Base-by-base conservation (phyloP, 495 filamentous ascomycete species). In the Tuber aestivum region DNA sequence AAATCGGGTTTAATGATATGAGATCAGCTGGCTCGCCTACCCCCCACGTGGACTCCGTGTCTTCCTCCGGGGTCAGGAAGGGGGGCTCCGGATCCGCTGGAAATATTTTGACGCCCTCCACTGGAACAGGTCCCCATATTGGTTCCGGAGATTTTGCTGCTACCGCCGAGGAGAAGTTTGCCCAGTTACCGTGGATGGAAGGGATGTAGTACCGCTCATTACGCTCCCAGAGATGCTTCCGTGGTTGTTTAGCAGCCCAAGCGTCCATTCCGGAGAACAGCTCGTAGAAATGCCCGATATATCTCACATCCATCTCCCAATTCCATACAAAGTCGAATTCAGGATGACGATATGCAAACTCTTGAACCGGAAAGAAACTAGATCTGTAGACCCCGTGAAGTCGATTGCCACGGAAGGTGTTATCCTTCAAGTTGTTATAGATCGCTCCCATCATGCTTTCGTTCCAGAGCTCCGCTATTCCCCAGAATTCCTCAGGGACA, bases 291-390 rank as follows among this genome's bases (percentile, higher is more conserved):
- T 99, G 94, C n/a, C 95, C 96, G 0, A 92, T 97, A 83, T 97
- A 97, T 5, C 95, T 91, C 48, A 93, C 90, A 82, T 99, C 95
- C 91, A 98, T 97, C 84, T 99, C 95, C 94, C 94, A 97, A 81
- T 99, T 94, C 95, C 95, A 99, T 84, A 95, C 92, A 84, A 91
- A 93, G 75, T 98, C 96, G 82, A 95, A 99, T 82, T 97, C 94
- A 0, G 93, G 92, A 83, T 99, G 95, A 61, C 90, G 88, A 78
- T 93, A 89, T 23, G 95, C 91, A 81, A 97, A 99, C 83, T 92
- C 91, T 81, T 97, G 95, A 86, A 98, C 89, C 16, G 95, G 93
- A 93, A 97, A 95, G 82, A 93, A 94, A 38, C 93, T 90, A 75
- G 91, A 92, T 61, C 95, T 92, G 84, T 98, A 98, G 0, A 93